Evolutionary conservation across 441 rosid species (phyloP), one percentile per base, ranked within the genome.

Genomic region (Populus hybrid): DNA sequence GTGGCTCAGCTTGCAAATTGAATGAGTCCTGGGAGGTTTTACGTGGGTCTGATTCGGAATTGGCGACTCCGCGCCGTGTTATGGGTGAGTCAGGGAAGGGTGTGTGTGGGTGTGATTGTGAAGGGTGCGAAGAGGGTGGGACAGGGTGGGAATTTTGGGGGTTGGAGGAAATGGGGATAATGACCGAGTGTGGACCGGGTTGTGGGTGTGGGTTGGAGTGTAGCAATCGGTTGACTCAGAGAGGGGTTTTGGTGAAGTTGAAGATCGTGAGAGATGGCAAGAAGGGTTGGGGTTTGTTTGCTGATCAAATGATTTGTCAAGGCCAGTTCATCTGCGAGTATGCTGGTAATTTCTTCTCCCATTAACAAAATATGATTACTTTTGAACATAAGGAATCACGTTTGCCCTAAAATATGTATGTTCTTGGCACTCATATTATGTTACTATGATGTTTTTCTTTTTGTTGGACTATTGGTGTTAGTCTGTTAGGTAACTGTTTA

Each of bases 321-420:
- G 93, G 94, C 45, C 94, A 90, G 45, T 94, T 90, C 78, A 79
- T 92, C 23, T 95, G 98, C 38, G 97, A 95, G 79, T 95, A 94
- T 81, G 90, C 97, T 80, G 98, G 98, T 93, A 84, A 1, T 23
- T 31, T 3, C 26, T 16, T 33, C 29, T 67, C 63, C 21, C n/a
- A 1, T 35, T 36, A 33, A 36, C 7, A 10, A 33, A 31, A 33
- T 3, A 50, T 67, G 50, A 31, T 8, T 10, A 11, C 9, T 63
- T 33, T 38, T 40, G 29, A 53, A 31, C 2, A 16, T 31, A 24
- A 64, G 65, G 31, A n/a, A 64, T 63, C 28, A 10, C 66, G n/a
- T 63, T 8, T 63, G 28, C 53, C 53, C 53, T 45, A 45, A 14
- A 42, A 45, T 45, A 45, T 45, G 11, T 59, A 8, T 56, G 33